Percentiles rank a stretch among this genome's conserved stretches.
Evolutionary conservation across 192 early-diverging fungal species (phyloP).

Genomic region (Coemansia sp.): DNA sequence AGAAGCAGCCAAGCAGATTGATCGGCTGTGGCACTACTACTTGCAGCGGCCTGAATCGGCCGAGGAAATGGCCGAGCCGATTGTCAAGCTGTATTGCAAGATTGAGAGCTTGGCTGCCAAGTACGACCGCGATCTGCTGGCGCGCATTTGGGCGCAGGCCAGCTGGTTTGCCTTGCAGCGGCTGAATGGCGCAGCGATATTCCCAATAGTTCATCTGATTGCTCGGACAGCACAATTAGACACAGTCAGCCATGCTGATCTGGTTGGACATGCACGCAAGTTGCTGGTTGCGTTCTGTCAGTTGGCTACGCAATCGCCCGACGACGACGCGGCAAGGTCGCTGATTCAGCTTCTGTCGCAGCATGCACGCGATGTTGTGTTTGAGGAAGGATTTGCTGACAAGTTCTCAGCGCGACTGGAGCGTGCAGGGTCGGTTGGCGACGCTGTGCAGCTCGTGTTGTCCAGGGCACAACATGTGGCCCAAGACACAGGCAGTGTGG

Average conservation of each 20-base stretch:
- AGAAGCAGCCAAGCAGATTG: constrained; percentile 37
- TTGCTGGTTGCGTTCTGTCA: constrained; percentile 38
- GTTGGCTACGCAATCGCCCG: constrained; percentile 32
- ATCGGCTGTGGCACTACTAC: constrained; percentile 54
- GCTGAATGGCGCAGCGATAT: constrained; percentile 13
- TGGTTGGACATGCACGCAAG: constrained; percentile 13
- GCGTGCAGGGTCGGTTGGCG: constrained; percentile 22
- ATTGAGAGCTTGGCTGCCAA: constrained; percentile 25
- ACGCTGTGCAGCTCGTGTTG: constrained; percentile 31
- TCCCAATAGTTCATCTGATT: constrained; percentile 28
- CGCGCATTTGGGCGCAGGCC: constrained; percentile 43
- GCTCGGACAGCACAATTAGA: constrained; percentile 32
- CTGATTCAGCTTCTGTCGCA: constrained; percentile 35
- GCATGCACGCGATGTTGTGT: constrained; percentile 38
- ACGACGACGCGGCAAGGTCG: constrained; percentile 15
- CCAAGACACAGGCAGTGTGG: constrained; percentile 9
- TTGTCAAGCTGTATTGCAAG: constrained; percentile 40
- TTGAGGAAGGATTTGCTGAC: constrained; percentile 29
- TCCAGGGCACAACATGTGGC: constrained; percentile 33
- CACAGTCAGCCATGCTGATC: not conserved
- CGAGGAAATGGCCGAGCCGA: constrained; percentile 29
- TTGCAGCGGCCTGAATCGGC: constrained; percentile 32
- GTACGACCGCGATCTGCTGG: constrained; percentile 26
- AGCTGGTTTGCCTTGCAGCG: constrained; percentile 51
- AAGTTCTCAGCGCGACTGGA: constrained; percentile 31